Evolutionary conservation across 2,329 filamentous ascomycete genomes (phyloP), one percentile per base, ranked within the genome.

Genomic region (Clonostachys chloroleuca): DNA sequence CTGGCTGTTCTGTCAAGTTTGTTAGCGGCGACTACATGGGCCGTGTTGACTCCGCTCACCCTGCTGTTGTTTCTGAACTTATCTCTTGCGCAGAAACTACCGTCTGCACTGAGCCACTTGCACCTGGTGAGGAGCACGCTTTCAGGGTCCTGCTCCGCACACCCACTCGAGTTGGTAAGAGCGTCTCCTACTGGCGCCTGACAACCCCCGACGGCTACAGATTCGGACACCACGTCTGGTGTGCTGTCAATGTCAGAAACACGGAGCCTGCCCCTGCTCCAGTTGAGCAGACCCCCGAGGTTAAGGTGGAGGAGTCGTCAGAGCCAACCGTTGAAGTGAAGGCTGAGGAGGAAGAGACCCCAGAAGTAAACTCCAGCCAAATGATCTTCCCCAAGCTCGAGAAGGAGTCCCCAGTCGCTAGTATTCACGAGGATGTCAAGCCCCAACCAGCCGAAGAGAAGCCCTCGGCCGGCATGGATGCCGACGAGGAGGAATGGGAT

Each of bases 381-480:
- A 96, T 97, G 91, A 92, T 97, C 62, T 97, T 97, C 80, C 94
- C 94, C 51, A 95, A 88, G 67, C 80, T 97, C 37, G 91, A 96
- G 57, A 96, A 95, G 72, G 94, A 97, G 69, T 95, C 91, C 10
- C 90, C 92, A 3, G 76, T 82, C 42, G 78, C 86, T 17, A 95
- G 90, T 70, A 80, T 87, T n/a, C 84, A 95, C 57, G 75, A 89
- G 62, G 74, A 78, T 18, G 36, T 39, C 36, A 60, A 64, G 16
- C 70, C 73, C 34, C 78, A 42, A 12, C 74, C 85, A 59, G 72
- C 75, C n/a, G 63, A 65, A 34, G 70, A 75, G 18, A 80, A 84
- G 58, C 64, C 71, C n/a, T 70, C 71, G 18, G 69, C 77, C 43
- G 73, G 78, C 18, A 74, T 62, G 77, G 44, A 67, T 36, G 52